A percentile compares a stretch with the other conserved stretches of the same genome.
These are phyloP conservation scores for Geranium rotundifolium DNA, from an alignment of 345 rosid species.

Conservation along the genomic window DNA sequence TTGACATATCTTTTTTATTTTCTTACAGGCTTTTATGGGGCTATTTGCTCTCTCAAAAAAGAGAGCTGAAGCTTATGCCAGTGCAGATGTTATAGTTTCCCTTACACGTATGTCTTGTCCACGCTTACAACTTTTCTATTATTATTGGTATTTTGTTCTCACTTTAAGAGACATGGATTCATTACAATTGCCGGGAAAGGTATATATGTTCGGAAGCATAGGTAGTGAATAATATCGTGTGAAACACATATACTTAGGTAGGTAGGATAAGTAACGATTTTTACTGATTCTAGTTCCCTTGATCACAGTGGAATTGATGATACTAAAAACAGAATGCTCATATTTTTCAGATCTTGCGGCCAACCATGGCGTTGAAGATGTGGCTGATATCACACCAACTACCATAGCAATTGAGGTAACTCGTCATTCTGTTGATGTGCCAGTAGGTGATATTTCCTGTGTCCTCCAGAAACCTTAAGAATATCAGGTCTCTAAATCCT, in stretches of 20 bases:
- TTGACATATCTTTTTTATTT: neutral
- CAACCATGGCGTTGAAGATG: constrained; percentile 19
- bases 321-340: neutral
- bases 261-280: neutral
- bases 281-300: neutral
- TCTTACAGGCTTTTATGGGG: constrained; percentile 26
- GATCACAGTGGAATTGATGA: neutral
- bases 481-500: neutral
- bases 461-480: neutral
- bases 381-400: constrained; percentile 22
- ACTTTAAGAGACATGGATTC: too few relatives aligned
- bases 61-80: constrained; percentile 24
- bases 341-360: constrained; percentile 21
- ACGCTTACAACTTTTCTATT: too few relatives aligned
- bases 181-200: too few relatives aligned
- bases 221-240: too few relatives aligned
- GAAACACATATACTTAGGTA: neutral
- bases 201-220: too few relatives aligned
- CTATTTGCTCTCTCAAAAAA: constrained; percentile 25
- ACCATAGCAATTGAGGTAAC: constrained; percentile 35
- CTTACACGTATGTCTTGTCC: constrained; percentile 16
- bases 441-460: too few relatives aligned
- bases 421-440: neutral
- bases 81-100: constrained; percentile 33
- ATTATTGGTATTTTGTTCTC: too few relatives aligned